Percentiles rank a stretch among this genome's conserved stretches.
phyloP scores from a whole-genome alignment of 345 rosid genomes.

The Hypericum perforatum region DNA sequence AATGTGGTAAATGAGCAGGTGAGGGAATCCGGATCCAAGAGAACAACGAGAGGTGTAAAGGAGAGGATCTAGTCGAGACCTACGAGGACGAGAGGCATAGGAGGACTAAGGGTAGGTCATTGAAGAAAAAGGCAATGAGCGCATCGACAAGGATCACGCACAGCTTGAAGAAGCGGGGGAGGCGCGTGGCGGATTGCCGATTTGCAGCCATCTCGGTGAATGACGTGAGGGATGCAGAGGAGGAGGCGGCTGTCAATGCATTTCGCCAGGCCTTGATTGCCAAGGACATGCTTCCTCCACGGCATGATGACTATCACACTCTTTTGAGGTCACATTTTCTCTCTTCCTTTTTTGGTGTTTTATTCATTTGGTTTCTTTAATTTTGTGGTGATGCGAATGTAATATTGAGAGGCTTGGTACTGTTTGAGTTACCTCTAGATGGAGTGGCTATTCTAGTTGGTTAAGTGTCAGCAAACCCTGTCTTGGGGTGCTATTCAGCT shows the following conservation, averaged over 20 bases:
- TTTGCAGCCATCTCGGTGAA: conserved; percentile 45
- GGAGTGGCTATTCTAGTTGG: no score
- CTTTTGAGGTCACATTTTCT: conserved; percentile 51
- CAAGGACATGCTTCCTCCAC: conserved; percentile 53
- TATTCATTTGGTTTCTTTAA: not conserved
- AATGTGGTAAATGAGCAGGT: conserved; percentile 12
- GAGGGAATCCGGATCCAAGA: conserved; percentile 34
- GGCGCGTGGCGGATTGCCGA: conserved; percentile 49
- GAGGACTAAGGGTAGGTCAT: conserved; percentile 41
- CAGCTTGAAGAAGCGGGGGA: conserved; percentile 57
- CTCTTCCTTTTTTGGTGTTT: not conserved
- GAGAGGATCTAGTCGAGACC: conserved; percentile 34
- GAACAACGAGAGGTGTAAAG: conserved; percentile 27
- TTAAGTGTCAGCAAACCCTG: no score
- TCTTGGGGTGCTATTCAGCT: no score
- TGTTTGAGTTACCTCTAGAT: no score
- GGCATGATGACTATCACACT: conserved; percentile 85
- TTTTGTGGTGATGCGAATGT: not conserved
- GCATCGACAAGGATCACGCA: conserved; percentile 68
- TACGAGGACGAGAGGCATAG: conserved; percentile 53
- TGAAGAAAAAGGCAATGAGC: conserved; percentile 69
- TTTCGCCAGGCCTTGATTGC: conserved; percentile 58
- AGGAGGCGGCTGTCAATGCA: conserved; percentile 57
- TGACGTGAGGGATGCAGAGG: conserved; percentile 77
- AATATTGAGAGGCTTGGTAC: not conserved